phyloP scores from a whole-genome alignment of 75 land plant genomes.

The Sequoiadendron giganteum region DNA sequence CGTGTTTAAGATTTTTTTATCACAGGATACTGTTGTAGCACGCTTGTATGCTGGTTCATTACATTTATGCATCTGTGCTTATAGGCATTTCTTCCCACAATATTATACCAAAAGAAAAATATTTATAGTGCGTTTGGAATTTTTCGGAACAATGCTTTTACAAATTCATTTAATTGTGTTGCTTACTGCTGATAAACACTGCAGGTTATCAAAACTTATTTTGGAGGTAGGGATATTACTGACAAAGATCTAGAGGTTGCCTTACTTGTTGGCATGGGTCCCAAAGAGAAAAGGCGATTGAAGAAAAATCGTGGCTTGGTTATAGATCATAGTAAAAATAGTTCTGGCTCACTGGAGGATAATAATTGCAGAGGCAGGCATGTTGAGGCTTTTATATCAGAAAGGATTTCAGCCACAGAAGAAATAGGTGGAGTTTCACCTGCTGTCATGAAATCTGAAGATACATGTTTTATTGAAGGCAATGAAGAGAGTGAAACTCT shows the following conservation, averaged over 20 bases:
- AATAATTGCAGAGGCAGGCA: not conserved
- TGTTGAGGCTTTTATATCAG: not conserved
- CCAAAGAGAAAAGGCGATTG: conserved; percentile 70
- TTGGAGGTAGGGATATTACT: conserved; percentile 71
- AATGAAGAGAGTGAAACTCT: not conserved
- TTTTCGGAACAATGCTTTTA: not conserved
- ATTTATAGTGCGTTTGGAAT: not conserved
- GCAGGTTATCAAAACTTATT: conserved; percentile 80
- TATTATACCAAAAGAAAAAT: not conserved
- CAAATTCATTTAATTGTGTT: not conserved
- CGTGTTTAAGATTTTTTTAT: not conserved
- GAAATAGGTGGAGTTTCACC: not conserved
- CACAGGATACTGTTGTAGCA: not conserved
- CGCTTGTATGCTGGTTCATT: not conserved
- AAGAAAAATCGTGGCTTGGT: conserved; percentile 61
- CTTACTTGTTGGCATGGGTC: conserved; percentile 86
- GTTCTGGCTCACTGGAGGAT: not conserved
- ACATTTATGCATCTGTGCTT: not conserved
- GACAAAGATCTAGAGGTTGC: conserved; percentile 76
- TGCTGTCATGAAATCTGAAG: not conserved
- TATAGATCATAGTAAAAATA: conserved; percentile 10
- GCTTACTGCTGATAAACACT: not conserved
- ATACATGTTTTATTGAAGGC: not conserved
- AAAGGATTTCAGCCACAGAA: not conserved
- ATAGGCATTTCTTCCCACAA: not conserved